A percentile compares a stretch with the other conserved stretches of the same genome.
phyloP scores from a whole-genome alignment of 2,329 filamentous ascomycete genomes.

The Fusarium torreyae region DNA sequence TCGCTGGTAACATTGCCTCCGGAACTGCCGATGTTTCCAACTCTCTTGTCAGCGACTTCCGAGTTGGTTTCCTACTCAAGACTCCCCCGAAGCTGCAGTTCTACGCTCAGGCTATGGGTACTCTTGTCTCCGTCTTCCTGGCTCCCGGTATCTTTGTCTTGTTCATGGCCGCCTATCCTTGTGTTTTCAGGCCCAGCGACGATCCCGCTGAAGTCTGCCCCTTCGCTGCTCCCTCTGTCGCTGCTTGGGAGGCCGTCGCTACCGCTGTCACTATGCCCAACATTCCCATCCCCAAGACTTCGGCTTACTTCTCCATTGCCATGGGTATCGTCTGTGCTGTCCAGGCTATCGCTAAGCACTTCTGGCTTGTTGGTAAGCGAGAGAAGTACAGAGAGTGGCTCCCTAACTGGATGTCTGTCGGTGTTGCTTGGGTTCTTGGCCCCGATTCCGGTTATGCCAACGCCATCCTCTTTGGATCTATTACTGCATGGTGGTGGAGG shows the following conservation, averaged over 20 bases:
- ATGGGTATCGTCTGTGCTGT: constrained; percentile 66
- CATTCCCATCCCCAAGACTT: constrained; percentile 69
- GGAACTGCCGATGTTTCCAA: constrained; percentile 69
- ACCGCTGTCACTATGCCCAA: constrained; percentile 70
- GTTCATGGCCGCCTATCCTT: constrained; percentile 78
- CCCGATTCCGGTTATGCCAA: constrained; percentile 68
- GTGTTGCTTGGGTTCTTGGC: constrained; percentile 72
- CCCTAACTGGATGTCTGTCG: constrained; percentile 75
- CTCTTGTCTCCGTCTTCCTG: constrained; percentile 75
- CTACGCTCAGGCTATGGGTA: constrained; percentile 75
- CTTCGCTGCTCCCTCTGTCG: constrained; percentile 74
- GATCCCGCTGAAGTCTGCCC: constrained; percentile 61
- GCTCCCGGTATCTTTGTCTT: constrained; percentile 78
- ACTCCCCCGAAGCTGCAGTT: constrained; percentile 77
- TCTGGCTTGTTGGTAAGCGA: constrained; percentile 65
- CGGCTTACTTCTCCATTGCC: constrained; percentile 70
- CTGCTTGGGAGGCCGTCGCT: constrained; percentile 77
- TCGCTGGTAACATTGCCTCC: constrained; percentile 72
- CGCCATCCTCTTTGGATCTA: constrained; percentile 70
- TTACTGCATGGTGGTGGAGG: constrained; percentile 68
- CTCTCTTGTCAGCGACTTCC: constrained; percentile 74
- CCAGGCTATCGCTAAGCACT: constrained; percentile 69
- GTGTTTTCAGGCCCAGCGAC: constrained; percentile 69
- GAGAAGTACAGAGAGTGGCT: constrained; percentile 71
- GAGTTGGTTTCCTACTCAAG: constrained; percentile 76